Evolutionary conservation across 768 basidiomycete species (phyloP), one percentile per base, ranked within the genome.

Genomic region (Mycena haematopus): DNA sequence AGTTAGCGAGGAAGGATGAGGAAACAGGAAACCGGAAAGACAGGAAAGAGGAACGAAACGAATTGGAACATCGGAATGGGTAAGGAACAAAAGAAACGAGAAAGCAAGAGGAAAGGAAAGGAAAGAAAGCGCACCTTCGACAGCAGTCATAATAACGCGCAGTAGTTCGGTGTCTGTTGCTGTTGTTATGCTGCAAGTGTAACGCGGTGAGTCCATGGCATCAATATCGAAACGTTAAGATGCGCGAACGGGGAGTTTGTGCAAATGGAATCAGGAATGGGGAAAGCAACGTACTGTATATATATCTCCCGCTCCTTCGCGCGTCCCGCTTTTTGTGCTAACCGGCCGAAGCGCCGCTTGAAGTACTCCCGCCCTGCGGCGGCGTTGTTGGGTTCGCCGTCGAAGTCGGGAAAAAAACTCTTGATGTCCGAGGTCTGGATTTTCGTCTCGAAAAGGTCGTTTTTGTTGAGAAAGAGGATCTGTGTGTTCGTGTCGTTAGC

Each of bases 391-490:
- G 86, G 75, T 71, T 90, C 86, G 52, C 95, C 95, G 50, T 93
- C 90, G 71, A 84, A 97, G 72, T 98, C 93, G 0, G 93, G 91
- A 79, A 97, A 98, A 78, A 91, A 92, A 67, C 85, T 90, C 77
- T 87, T 89, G 75, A 98, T 94, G 73, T 92, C 86, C 21, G 93
- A 95, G 59, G 85, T 82, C 58, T 76, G 74, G 44, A 98, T 87
- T 77, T 96, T 96, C 73, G 85, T 82, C 75, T 87, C 85, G 71
- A 95, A 95, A n/a, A 96, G 81, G 72, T 98, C 95, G 69, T 95
- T 90, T 79, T 98, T 97, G 79, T 96, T 97, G 60, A 96, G 81
- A 82, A 96, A 96, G 35, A 97, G 83, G 66, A 97, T 96, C 93
- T 93, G 17, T 51, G 24, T 0, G 11, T 3, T 45, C 31, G 36